Base-by-base conservation (phyloP, 1,284 basidiomycete genomes). In the Cryptococcus jaspeensis region DNA sequence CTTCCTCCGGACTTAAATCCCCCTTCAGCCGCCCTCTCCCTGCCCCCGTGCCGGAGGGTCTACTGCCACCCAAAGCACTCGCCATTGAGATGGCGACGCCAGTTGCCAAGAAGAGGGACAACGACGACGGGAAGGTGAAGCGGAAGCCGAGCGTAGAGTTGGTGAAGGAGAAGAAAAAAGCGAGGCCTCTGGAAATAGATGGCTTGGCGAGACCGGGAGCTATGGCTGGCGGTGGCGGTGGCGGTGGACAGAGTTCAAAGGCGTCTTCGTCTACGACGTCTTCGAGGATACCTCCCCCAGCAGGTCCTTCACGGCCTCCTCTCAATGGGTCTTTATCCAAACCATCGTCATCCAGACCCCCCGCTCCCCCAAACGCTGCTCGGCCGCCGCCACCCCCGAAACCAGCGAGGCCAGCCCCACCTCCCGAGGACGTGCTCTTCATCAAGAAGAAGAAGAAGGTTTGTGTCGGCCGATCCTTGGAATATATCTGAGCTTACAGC, bases 391-490 rank as follows among this genome's bases (percentile, higher is more conserved):
- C 65, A 13, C 63, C 61, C 40, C 58, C 62, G 2, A 58, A 58
- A 1, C 62, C 60, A 12, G 62, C 66, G 15, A 60, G 59, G 8
- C 55, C 55, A 2, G 48, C 63, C 1, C 53, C 62, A 11, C 41
- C 66, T 0, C 58, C 68, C 5, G 67, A 71, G 50, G 71, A 73
- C 38, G 63, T 70, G 1, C 48, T 76, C 22, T 77, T 77, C 52
- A 70, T 75, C 59, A 76, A 74, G 58, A 77, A 75, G 66, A 73
- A 71, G 56, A 73, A 71, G 55, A 74, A 74, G 63, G 71, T 72
- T 23, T 48, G 63, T 58, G n/a, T 42, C 11, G n/a, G 15, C 46
- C 13, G 15, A 12, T 50, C 49, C 15, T 28, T 32, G 28, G 28
- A 32, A 32, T 32, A 4, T 32, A 9, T 32, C 28, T 32, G 28